phyloP scores from a whole-genome alignment of 768 basidiomycete genomes.

The Termitomyces titanicus region DNA sequence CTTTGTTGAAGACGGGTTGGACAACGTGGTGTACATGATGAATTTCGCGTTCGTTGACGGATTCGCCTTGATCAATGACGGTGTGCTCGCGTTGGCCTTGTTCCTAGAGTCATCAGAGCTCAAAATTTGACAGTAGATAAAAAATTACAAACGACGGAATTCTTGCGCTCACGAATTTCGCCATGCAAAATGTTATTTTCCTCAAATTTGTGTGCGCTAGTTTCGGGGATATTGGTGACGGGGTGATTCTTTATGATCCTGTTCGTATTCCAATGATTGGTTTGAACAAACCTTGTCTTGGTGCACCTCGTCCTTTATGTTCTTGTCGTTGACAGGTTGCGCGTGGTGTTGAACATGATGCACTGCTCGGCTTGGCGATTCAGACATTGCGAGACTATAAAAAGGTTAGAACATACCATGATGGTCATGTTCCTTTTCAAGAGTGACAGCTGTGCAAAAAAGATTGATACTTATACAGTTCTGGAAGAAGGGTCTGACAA shows the following conservation, averaged over 20 bases:
- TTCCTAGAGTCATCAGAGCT: background rate
- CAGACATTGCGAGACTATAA: background rate
- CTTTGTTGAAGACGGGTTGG: slow-evolving; percentile 36
- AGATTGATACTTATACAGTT: background rate
- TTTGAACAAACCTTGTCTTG: background rate
- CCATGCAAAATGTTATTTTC: background rate
- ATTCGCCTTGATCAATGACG: slow-evolving; percentile 30
- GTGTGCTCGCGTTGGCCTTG: slow-evolving; percentile 17
- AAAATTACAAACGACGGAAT: background rate
- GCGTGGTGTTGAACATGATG: background rate
- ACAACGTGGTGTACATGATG: slow-evolving; percentile 36
- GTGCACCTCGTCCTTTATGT: background rate
- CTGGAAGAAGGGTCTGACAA: background rate
- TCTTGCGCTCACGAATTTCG: background rate
- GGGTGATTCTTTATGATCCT: background rate
- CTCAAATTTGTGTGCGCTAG: background rate
- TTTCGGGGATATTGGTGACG: background rate
- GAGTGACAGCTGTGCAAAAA: background rate
- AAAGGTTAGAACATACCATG: background rate
- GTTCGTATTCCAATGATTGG: no score
- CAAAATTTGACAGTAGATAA: background rate
- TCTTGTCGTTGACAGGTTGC: background rate
- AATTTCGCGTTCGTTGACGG: slow-evolving; percentile 26
- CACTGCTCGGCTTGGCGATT: background rate
- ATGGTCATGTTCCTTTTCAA: background rate